Percentiles rank a stretch among this genome's conserved stretches.
Conservation (phyloP, 176 grass and related monocot genomes). For the Aegilops bicornis region DNA sequence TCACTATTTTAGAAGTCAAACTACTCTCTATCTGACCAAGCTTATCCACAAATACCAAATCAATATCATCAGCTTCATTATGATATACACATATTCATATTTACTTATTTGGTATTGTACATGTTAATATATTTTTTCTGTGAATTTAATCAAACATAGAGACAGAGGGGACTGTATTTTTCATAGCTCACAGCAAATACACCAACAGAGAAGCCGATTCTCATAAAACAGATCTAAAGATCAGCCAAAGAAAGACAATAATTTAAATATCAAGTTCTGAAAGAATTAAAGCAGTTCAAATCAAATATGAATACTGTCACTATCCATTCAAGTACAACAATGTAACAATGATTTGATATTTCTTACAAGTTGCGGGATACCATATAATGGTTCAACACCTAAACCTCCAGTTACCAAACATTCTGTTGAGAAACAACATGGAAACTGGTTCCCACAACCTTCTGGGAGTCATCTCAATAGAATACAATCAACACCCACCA, state of each 20-base stretch:
- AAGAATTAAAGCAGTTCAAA: neutral
- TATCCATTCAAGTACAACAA: constrained; percentile 19
- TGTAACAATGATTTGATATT: constrained; percentile 7
- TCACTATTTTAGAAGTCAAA: too few species aligned
- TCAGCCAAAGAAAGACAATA: neutral
- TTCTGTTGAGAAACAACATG: constrained; percentile 16
- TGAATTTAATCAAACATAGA: too few species aligned
- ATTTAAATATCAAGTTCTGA: neutral
- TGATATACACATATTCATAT: too few species aligned
- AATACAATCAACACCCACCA: constrained; percentile 27
- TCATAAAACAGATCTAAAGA: neutral
- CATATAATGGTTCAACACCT: neutral
- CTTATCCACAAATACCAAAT: too few species aligned
- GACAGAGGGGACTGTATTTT: too few species aligned
- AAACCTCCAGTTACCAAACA: neutral
- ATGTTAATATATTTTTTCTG: too few species aligned
- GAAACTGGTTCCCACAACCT: neutral
- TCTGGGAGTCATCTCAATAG: neutral
- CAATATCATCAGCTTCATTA: too few species aligned
- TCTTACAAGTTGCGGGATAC: constrained; percentile 15
- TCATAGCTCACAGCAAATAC: neutral
- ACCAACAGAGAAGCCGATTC: neutral
- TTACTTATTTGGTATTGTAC: too few species aligned
- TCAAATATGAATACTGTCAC: neutral
- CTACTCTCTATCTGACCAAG: too few species aligned